phyloP scores from a whole-genome alignment of 1,284 basidiomycete genomes.

The Ceratobasidium papillatum region DNA sequence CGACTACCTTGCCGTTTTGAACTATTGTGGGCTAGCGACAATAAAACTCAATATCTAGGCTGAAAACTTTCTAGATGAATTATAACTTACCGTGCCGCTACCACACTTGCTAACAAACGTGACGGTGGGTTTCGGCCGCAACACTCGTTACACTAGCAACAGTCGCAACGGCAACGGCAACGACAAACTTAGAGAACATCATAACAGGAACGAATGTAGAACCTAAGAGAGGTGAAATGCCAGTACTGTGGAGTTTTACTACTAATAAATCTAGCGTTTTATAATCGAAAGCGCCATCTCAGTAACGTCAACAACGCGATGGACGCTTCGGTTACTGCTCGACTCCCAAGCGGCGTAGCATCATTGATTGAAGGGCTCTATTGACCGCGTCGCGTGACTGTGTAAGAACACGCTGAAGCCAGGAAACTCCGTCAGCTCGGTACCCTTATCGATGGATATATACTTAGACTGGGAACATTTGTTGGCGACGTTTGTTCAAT shows the following conservation, averaged over 20 bases:
- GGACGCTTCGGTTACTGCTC: background rate
- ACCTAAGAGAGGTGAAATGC: no score
- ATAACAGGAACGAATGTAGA: background rate
- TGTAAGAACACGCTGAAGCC: background rate
- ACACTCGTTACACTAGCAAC: constrained; percentile 18
- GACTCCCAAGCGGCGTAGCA: background rate
- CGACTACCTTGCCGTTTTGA: constrained; percentile 47
- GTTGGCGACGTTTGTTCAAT: no score
- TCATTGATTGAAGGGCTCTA: background rate
- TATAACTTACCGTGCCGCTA: constrained; percentile 47
- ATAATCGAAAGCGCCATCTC: background rate
- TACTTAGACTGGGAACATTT: no score
- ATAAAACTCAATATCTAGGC: background rate
- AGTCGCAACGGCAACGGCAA: background rate
- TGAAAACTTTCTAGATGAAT: background rate
- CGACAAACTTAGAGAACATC: background rate
- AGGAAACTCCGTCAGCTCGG: background rate
- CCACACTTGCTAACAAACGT: constrained; percentile 52
- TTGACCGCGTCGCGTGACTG: background rate
- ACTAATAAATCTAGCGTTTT: background rate
- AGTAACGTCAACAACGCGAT: background rate
- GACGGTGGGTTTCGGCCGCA: constrained; percentile 48
- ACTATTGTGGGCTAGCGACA: constrained; percentile 48
- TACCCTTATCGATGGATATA: no score
- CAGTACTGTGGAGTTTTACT: no score